These are phyloP conservation scores for Guillardia theta DNA, from an alignment of 78 protist species.

Conservation along the genomic window DNA sequence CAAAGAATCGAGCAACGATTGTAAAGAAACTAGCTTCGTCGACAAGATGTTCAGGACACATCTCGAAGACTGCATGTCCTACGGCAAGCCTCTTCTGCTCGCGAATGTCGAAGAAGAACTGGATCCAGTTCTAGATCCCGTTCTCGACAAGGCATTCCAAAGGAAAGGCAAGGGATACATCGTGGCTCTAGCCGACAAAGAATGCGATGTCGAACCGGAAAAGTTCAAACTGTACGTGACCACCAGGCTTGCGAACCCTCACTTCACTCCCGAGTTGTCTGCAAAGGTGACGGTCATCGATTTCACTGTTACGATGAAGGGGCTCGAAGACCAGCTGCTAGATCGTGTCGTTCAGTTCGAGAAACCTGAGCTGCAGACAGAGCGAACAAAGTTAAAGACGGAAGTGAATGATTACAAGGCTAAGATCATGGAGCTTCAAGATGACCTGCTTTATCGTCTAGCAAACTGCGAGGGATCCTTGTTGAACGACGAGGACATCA, in stretches of 20 bases:
- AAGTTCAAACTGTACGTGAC: constrained; percentile 74
- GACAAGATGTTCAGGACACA: constrained; percentile 58
- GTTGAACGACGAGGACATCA: constrained; percentile 82
- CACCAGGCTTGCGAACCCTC: constrained; percentile 86
- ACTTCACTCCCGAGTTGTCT: constrained; percentile 84
- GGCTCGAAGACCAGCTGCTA: constrained; percentile 90
- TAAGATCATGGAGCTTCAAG: constrained; percentile 65
- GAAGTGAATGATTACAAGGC: constrained; percentile 72
- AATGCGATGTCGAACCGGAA: constrained; percentile 55
- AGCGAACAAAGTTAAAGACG: constrained; percentile 66
- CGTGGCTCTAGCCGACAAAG: constrained; percentile 80
- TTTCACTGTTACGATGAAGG: constrained; percentile 83
- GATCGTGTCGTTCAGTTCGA: constrained; percentile 74
- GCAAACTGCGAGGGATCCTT: constrained; percentile 76
- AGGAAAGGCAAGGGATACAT: constrained; percentile 56
- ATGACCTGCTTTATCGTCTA: constrained; percentile 70
- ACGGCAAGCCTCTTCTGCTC: constrained; percentile 76
- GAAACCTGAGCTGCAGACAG: constrained; percentile 78
- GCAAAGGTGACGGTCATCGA: constrained; percentile 81
- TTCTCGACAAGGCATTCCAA: constrained; percentile 78
- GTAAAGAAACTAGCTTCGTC: constrained; percentile 49
- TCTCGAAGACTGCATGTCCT: constrained; percentile 68
- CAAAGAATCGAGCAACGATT: constrained; percentile 53
- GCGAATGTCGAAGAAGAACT: constrained; percentile 77
- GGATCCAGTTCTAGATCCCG: constrained; percentile 86